Base-by-base conservation (phyloP, 169 alveolate genomes). In the Toxoplasma gondii region DNA sequence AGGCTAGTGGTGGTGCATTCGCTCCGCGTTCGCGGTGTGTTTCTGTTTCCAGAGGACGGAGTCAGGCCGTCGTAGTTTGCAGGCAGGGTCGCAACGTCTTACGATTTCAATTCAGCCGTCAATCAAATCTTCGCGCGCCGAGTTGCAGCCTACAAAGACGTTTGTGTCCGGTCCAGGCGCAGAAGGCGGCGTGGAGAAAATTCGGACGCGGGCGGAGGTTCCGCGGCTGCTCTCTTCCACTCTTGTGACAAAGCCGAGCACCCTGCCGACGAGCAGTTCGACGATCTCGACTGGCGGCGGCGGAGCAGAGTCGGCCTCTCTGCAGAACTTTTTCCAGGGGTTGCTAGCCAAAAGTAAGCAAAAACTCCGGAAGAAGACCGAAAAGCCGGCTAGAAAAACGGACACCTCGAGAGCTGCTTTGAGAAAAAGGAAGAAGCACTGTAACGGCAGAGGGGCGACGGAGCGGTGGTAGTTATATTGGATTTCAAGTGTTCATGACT, bases 311-410 rank as follows among this genome's bases (percentile, higher is more conserved):
- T 87, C 92, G 0, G 81, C 74, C 34, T 87, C 92, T 31, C 80
- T 87, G n/a, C 92, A 87, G 49, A 87, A 87, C 80, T 87, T 87
- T 80, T 87, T 87, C 49, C 92, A 87, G 80, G 92, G 92, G 19
- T 70, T 87, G 29, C 74, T 87, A n/a, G 92, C 92, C 44, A 44
- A 49, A 29, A 87, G 92, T 87, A 39, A 54, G 92, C 36, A 36
- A 39, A 0, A 31, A 34, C 54, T 17, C 27, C 88, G 31, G 53
- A 10, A 81, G 2, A 31, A 36, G 43, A 36, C 38, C 17, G 64
- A 45, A 41, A 41, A 31, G 86, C 9, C 29, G 86, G 86, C n/a
- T 19, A 31, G n/a, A 31, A 10, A 4, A 64, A 64, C 10, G n/a
- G 78, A 31, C 78, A 31, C 1, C 17, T 24, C 78, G 58, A 49